Conservation (phyloP, 345 rosid species). For the Erucastrum elatum region DNA sequence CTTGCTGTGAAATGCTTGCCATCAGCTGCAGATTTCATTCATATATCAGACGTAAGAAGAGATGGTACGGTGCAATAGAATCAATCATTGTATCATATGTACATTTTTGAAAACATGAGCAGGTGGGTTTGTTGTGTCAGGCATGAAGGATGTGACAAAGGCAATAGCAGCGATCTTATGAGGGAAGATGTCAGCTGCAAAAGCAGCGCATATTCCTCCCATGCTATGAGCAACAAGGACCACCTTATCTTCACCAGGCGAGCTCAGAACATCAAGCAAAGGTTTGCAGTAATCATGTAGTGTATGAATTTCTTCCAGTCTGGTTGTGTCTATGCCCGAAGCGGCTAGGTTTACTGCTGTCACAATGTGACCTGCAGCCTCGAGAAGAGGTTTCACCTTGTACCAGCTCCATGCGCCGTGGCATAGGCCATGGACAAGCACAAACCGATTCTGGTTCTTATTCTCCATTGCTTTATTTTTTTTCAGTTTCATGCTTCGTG, state of each 20-base stretch:
- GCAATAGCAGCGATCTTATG: not conserved
- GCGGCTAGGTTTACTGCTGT: slow-evolving; percentile 41
- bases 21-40: not conserved
- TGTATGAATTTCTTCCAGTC: slow-evolving; percentile 18
- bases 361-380: slow-evolving; percentile 40
- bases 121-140: not conserved
- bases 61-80: not conserved
- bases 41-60: not conserved
- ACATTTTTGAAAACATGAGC: not conserved
- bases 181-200: not conserved
- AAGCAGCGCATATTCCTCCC: not conserved
- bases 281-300: not conserved
- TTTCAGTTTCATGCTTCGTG: not conserved
- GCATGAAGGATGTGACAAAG: not conserved
- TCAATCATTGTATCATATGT: not conserved
- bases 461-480: not conserved
- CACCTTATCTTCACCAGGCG: not conserved
- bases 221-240: not conserved
- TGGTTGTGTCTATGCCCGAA: slow-evolving; percentile 33
- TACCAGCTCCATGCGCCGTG: slow-evolving; percentile 49
- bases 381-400: slow-evolving; percentile 36
- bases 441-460: not conserved
- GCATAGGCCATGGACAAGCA: not conserved
- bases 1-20: not conserved
- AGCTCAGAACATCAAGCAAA: not conserved